Evolutionary conservation across 441 rosid species (phyloP), one percentile per base, ranked within the genome.

Genomic region (Jatropha podagrica): DNA sequence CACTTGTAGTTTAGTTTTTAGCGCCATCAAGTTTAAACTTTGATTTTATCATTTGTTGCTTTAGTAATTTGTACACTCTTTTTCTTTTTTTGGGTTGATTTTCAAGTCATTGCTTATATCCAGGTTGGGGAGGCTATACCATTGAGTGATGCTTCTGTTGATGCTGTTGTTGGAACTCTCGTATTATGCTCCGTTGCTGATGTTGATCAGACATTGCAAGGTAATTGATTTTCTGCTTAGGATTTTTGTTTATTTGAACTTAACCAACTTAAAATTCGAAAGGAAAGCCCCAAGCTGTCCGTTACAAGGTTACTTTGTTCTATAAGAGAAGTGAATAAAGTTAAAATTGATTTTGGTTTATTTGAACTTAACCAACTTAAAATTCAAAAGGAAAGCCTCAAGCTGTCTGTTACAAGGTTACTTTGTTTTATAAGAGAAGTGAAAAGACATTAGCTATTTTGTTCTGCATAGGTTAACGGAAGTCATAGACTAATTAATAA

Each of bases 111-210:
- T 72, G 67, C 65, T 60, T 71, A 15, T 55, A 18, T 79, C 13
- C 88, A 93, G 99, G 91, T 93, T 71, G 94, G 91, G 65, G 98
- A 95, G 80, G 86, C 92, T 61, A 81, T 96, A 83, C 99, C 98
- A 20, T 74, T 94, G 15, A 69, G 72, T 20, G 92, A 96, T 81
- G 87, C 89, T 77, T 91, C 99, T 5, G 92, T 94, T 75, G 97
- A 96, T 83, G 96, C 95, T 49, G 96, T 90, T 27, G 82, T 96
- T 5, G 99, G 97, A 65, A 96, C 98, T 65, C 94, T 93, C 0
- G 93, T 95, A 23, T 80, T 95, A 23, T 95, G 97, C 81, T 93
- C 98, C 4, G 99, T 96, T 73, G 27, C 85, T 49, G 89, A 92
- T 76, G 95, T 91, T 40, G 75, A 81, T 75, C 80, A 11, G 72